These are phyloP conservation scores for Ophiostoma ulmi DNA, from an alignment of 2,329 filamentous ascomycete genomes.

Conservation along the genomic window DNA sequence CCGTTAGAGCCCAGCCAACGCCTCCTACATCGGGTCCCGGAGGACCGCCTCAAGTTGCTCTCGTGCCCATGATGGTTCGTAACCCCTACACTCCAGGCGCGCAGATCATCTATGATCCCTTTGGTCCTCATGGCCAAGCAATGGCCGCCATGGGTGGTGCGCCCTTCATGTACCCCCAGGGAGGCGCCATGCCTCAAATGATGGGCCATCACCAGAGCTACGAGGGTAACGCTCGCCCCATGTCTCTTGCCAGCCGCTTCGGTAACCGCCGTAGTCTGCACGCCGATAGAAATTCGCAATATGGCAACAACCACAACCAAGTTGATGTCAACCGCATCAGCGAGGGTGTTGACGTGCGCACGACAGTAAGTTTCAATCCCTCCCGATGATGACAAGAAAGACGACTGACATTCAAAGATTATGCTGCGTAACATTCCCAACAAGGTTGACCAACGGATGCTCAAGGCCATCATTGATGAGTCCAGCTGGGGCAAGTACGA, in stretches of 20 bases:
- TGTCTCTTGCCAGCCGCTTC: constrained; percentile 28
- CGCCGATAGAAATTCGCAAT: constrained; percentile 2
- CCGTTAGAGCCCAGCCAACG: constrained; percentile 23
- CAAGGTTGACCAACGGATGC: constrained; percentile 69
- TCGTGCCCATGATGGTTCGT: constrained; percentile 38
- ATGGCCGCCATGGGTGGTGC: constrained; percentile 29
- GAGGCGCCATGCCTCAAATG: constrained; percentile 8
- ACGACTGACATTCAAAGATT: constrained; percentile 49
- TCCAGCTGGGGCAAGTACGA: constrained; percentile 80
- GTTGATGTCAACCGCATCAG: constrained; percentile 58
- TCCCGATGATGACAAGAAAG: neutral
- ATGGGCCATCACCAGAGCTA: constrained; percentile 30
- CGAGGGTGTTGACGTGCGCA: constrained; percentile 66
- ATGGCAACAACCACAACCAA: constrained; percentile 53
- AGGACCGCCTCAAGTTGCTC: constrained; percentile 34
- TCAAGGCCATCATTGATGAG: constrained; percentile 75
- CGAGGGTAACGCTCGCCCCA: constrained; percentile 35
- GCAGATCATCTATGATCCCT: constrained; percentile 36
- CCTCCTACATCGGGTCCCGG: constrained; percentile 28
- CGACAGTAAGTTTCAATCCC: constrained; percentile 53
- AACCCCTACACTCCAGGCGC: constrained; percentile 32
- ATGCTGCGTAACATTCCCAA: constrained; percentile 96
- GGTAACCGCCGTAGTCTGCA: constrained; percentile 44
- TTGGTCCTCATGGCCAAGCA: constrained; percentile 32
- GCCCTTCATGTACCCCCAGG: constrained; percentile 24